A percentile compares a stretch with the other conserved stretches of the same genome.
Evolutionary conservation across 768 basidiomycete genomes (phyloP).

Genomic region (Kwoniella europaea): DNA sequence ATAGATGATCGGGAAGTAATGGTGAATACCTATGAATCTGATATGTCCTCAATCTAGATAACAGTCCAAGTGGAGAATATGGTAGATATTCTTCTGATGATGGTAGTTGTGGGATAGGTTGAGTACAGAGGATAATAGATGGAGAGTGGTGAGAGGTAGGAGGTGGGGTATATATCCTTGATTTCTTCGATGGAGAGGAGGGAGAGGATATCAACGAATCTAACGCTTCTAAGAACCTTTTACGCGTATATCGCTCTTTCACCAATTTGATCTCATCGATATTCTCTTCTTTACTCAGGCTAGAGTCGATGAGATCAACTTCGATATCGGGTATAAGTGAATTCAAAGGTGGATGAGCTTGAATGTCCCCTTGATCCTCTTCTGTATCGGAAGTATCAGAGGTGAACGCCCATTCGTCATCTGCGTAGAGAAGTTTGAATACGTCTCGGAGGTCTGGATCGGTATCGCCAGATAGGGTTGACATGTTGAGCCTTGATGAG

Average conservation of each 20-base stretch:
- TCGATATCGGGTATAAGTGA: constrained; percentile 27
- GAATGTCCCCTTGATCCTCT: background rate
- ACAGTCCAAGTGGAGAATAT: constrained; percentile 36
- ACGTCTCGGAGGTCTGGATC: constrained; percentile 44
- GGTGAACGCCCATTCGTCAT: constrained; percentile 31
- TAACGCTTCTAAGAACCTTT: constrained; percentile 35
- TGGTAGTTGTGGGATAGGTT: constrained; percentile 31
- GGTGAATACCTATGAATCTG: constrained; percentile 26
- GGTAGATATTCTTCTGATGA: constrained; percentile 30
- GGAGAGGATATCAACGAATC: constrained; percentile 27
- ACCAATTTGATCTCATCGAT: background rate
- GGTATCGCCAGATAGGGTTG: background rate
- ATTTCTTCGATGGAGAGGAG: constrained; percentile 7
- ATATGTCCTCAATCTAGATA: constrained; percentile 40
- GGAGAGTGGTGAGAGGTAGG: background rate
- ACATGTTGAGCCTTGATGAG: background rate
- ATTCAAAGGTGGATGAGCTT: constrained; percentile 25
- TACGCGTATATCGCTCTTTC: constrained; percentile 18
- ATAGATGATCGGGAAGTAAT: constrained; percentile 15
- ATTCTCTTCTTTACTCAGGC: background rate
- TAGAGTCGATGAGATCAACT: constrained; percentile 3
- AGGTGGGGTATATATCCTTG: constrained; percentile 24
- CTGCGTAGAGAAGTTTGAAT: constrained; percentile 38
- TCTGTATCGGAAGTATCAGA: constrained; percentile 27
- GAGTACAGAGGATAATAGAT: constrained; percentile 29